Evolutionary conservation across 2,329 filamentous ascomycete species (phyloP), one percentile per base, ranked within the genome.

Genomic region (Colletotrichum sidae): DNA sequence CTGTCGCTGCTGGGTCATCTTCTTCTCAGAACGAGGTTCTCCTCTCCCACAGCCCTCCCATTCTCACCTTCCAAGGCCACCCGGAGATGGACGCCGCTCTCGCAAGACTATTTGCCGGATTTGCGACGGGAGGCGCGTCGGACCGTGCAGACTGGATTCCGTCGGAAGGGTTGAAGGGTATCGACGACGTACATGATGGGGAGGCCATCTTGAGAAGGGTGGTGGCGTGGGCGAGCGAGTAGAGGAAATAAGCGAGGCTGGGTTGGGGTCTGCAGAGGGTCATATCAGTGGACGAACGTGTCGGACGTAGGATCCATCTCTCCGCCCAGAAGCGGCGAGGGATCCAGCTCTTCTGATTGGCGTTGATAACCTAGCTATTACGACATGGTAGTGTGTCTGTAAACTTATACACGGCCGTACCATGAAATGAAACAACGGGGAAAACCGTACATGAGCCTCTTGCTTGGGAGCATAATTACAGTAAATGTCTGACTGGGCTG

Each of bases 141-240:
- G 34, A 51, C 8, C 8, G 49, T 37, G 49, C 49, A 37, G 34
- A 38, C 3, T 51, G 49, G 49, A 37, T 15, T 17, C 34, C 34
- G 34, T 37, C 49, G 33, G 49, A 25, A 51, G 49, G 49, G 49
- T 8, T 51, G 34, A 51, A 38, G 1, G 34, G 49, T 12, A 51
- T 51, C 9, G 9, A 51, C 49, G 49, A 51, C 49, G 49, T 51
- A 51, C 34, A 51, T 38, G 49, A 38, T 51, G 12, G 49, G 49
- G 49, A 51, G 49, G 49, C 49, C 13, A 51, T 51, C 34, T 51
- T 51, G 49, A 38, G 34, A 25, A 51, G 49, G 13, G 49, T 51
- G 2, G 9, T 38, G 49, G 49, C 33, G 33, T 51, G 49, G 49
- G 49, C 49, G 13, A 9, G 0, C 13, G 12, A 51, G 49, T 51